Base-by-base conservation (phyloP, 2,329 filamentous ascomycete genomes). In the Cercospora brassicicola region DNA sequence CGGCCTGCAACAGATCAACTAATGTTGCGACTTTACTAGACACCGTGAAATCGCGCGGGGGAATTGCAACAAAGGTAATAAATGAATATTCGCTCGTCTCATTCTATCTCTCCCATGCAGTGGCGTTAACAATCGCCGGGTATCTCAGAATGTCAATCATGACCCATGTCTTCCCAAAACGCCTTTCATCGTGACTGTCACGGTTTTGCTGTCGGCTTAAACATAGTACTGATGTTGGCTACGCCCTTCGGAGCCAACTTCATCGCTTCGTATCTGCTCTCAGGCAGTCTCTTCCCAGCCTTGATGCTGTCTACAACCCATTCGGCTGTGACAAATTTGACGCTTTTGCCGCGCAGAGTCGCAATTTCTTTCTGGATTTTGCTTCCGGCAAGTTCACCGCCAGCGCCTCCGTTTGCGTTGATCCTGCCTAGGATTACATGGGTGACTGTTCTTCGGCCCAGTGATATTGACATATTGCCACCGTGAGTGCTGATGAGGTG, bases 231-330 rank as follows among this genome's bases (percentile, higher is more conserved):
- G 53, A 94, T 87, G 78, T 89, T 91, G 71, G 81, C 81, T 77
- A 93, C 91, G 3, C 86, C 84, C 72, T 84, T 86, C 0, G 85
- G 78, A 6, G 88, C 89, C 61, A 91, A 78, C 73, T 87, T 88
- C 71, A 91, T 77, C 53, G 84, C 86, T 36, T 87, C 84, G 77
- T 94, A 97, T 63, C 87, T 84, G 30, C 89, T 86, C 80, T 97
- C 94, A 0, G 91, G 84, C 51, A 96, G 83, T 65, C 93, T 84
- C 77, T 87, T 92, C 2, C 90, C 90, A 1, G 86, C 88, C 72
- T 90, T 91, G 72, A 97, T 84, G 77, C 92, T 94, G 77, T 96
- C 91, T n/a, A 96, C 80, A 5, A 92, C 88, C 92, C 93, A 97
- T 74, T 96, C 90, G 28, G 90, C 91, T 62, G 85, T 88, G 64